phyloP scores from a whole-genome alignment of 257 asterid species.

The Penstemon eatonii region DNA sequence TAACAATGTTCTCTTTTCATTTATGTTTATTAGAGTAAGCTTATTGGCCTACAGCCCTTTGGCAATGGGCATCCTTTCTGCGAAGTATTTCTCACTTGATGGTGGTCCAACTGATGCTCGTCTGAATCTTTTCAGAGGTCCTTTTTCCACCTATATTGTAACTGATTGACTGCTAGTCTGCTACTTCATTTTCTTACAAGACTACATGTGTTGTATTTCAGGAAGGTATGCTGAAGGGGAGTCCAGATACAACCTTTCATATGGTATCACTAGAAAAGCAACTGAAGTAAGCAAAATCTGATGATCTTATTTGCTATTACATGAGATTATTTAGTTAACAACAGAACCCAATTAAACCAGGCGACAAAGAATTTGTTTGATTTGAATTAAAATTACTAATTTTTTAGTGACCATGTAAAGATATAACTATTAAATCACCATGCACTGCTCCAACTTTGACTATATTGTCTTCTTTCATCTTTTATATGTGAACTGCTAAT shows the following conservation, averaged over 20 bases:
- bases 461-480: not conserved
- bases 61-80: constrained; percentile 95
- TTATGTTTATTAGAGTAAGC: constrained; percentile 38
- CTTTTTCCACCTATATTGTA: constrained; percentile 23
- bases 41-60: constrained; percentile 89
- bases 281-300: constrained; percentile 49
- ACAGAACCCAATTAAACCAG: not conserved
- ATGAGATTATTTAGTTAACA: constrained; percentile 2
- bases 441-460: not conserved
- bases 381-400: not conserved
- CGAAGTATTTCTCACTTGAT: constrained; percentile 66
- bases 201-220: constrained; percentile 30
- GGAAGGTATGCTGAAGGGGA: constrained; percentile 90
- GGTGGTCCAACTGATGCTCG: constrained; percentile 63
- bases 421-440: constrained; percentile 18
- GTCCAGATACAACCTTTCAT: constrained; percentile 77
- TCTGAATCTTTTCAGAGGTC: constrained; percentile 79
- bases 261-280: constrained; percentile 47
- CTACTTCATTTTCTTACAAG: constrained; percentile 20
- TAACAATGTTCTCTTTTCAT: constrained; percentile 2
- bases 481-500: not conserved
- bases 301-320: constrained; percentile 8
- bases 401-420: constrained; percentile 14
- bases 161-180: constrained; percentile 13
- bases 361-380: not conserved